These are phyloP conservation scores for Plectosphaerella plurivora DNA, from an alignment of 2,329 filamentous ascomycete species.

Conservation along the genomic window DNA sequence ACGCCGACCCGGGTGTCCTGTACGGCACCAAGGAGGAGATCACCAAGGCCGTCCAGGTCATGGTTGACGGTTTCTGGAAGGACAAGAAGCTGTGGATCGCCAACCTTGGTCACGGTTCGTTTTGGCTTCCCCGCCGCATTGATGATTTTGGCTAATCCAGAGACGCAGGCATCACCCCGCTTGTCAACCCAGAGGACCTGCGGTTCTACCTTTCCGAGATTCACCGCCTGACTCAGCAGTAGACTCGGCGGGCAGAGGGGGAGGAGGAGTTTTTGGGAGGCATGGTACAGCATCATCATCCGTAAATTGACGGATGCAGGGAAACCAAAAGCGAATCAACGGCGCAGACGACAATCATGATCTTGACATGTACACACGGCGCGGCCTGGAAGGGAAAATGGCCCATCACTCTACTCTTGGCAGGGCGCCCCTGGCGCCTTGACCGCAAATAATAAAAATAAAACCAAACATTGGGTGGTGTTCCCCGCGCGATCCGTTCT, in stretches of 20 bases:
- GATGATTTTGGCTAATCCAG: background rate
- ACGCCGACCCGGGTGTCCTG: constrained; percentile 88
- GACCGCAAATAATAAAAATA: too few relatives aligned
- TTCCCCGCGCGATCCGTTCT: too few relatives aligned
- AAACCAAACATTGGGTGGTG: too few relatives aligned
- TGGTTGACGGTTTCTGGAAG: constrained; percentile 82
- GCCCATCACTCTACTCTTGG: too few relatives aligned
- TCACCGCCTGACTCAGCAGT: constrained; percentile 60
- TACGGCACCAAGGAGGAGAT: constrained; percentile 83
- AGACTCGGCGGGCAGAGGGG: background rate
- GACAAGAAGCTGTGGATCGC: constrained; percentile 94
- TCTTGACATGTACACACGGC: too few relatives aligned
- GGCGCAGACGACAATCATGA: too few relatives aligned
- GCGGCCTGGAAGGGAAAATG: too few relatives aligned
- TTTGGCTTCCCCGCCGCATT: background rate
- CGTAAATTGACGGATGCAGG: too few relatives aligned
- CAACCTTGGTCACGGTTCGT: constrained; percentile 88
- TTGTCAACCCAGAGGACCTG: constrained; percentile 88
- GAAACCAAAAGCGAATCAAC: too few relatives aligned
- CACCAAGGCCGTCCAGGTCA: constrained; percentile 74
- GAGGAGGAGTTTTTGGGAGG: background rate
- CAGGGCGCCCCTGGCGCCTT: too few relatives aligned
- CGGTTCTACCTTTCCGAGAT: constrained; percentile 94
- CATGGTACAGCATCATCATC: too few relatives aligned
- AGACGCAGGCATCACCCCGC: constrained; percentile 78